Conservation (phyloP, 1,284 basidiomycete genomes). For the Austroboletus novae-zelandiae region DNA sequence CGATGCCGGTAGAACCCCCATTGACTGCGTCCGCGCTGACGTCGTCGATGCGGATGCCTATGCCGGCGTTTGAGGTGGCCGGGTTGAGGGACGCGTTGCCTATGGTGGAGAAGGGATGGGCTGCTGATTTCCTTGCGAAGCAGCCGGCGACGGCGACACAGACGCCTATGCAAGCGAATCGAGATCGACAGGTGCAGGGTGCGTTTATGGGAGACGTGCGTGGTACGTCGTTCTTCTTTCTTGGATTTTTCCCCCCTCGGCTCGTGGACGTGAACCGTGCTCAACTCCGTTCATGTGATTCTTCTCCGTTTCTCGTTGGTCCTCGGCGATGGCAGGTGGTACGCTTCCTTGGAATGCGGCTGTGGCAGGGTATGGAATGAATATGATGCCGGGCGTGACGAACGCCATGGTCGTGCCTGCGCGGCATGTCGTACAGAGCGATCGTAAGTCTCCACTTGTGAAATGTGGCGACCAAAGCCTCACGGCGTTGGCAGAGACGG, state of each 20-base stretch:
- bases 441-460: slow-evolving; percentile 33
- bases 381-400: slow-evolving; percentile 36
- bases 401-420: slow-evolving; percentile 29
- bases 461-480: not conserved
- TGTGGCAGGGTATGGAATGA: slow-evolving; percentile 35
- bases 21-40: too few relatives aligned
- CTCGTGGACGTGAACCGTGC: not conserved
- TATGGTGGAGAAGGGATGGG: slow-evolving; percentile 21
- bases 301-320: not conserved
- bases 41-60: slow-evolving; percentile 2
- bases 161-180: not conserved
- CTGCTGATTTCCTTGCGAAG: slow-evolving; percentile 52
- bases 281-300: not conserved
- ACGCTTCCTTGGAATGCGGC: slow-evolving; percentile 38
- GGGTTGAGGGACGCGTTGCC: slow-evolving; percentile 57
- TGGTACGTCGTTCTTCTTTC: slow-evolving; percentile 14
- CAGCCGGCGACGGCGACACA: slow-evolving; percentile 30
- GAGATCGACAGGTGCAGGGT: not conserved
- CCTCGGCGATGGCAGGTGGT: slow-evolving; percentile 20
- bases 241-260: not conserved
- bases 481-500: slow-evolving; percentile 33
- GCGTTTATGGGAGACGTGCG: slow-evolving; percentile 7
- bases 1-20: slow-evolving; percentile 1
- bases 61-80: slow-evolving; percentile 47
- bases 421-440: slow-evolving; percentile 30